Conservation (phyloP, 2,329 filamentous ascomycete species). For the Cladosporium sp. region DNA sequence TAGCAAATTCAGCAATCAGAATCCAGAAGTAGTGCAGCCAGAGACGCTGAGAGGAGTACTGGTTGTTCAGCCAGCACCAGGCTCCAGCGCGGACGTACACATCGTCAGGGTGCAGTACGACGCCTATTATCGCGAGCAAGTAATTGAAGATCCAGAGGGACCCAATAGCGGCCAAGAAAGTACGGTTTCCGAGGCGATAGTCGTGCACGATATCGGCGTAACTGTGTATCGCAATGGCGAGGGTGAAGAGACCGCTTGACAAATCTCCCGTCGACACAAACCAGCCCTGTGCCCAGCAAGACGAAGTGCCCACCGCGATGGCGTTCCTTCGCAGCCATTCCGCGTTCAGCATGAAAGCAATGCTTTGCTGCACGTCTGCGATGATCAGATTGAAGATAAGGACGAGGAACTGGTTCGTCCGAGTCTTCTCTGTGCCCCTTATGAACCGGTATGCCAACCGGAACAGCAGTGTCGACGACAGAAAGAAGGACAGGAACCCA, state of each 20-base stretch:
- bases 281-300: constrained; percentile 65
- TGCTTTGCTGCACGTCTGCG: constrained; percentile 65
- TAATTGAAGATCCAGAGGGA: constrained; percentile 61
- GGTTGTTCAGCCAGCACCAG: constrained; percentile 65
- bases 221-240: constrained; percentile 63
- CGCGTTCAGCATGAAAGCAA: constrained; percentile 63
- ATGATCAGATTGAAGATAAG: constrained; percentile 68
- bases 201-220: constrained; percentile 61
- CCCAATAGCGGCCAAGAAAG: constrained; percentile 52
- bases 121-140: constrained; percentile 53
- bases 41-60: constrained; percentile 55
- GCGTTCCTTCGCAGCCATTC: constrained; percentile 56
- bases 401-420: constrained; percentile 64
- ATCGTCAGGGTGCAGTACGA: constrained; percentile 41
- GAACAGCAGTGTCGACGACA: constrained; percentile 45
- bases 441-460: constrained; percentile 51
- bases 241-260: constrained; percentile 65
- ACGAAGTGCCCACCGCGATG: constrained; percentile 52
- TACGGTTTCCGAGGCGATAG: constrained; percentile 51
- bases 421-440: constrained; percentile 38
- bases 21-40: constrained; percentile 66
- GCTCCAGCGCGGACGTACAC: constrained; percentile 64
- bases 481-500: constrained; percentile 49
- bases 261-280: constrained; percentile 67
- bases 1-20: constrained; percentile 54